Evolutionary conservation across 169 alveolate genomes (phyloP), one percentile per base, ranked within the genome.

Genomic region (Neospora caninum): DNA sequence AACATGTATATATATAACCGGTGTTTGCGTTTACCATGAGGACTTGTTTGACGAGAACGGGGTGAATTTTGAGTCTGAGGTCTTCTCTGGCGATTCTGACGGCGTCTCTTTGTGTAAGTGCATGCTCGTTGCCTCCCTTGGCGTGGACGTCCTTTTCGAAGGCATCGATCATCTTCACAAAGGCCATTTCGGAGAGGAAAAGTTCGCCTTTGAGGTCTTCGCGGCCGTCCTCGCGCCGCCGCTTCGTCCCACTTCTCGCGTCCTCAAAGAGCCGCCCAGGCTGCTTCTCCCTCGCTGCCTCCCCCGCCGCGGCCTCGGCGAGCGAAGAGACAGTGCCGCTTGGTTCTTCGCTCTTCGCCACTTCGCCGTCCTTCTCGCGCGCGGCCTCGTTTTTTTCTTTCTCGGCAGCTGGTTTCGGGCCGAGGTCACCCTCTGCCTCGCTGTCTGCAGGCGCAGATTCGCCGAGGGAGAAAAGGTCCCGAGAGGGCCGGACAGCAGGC

Each of bases 141-240:
- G 82, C 84, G 45, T 88, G 93, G 42, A 70, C 84, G 22, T 88
- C 93, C 84, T 88, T 88, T 38, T 88, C 93, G 18, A 88, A 64
- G 7, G 93, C 82, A 39, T 88, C 93, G 31, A 88, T 64, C 58
- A 88, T 0, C 58, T 88, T 88, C 36, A 88, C 84, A 39, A 88
- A 88, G 22, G 93, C 82, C 9, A 67, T n/a, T 43, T 88, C 93
- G 27, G 86, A 64, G 27, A 88, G 83, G 38, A 64, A 54, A 7
- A 88, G n/a, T 34, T 82, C 89, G n/a, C 41, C 64, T 31, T 36
- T 38, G 67, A 82, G 34, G 36, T 13, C 67, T 31, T 39, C 69
- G 58, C 7, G n/a, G 7, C 27, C 69, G 38, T 82, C 64, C 67
- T 43, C 43, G 43, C 67, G 20, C 69, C 36, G 27, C 2, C 38